These are phyloP conservation scores for Podila verticillata DNA, from an alignment of 192 early-diverging fungal genomes.

Conservation along the genomic window DNA sequence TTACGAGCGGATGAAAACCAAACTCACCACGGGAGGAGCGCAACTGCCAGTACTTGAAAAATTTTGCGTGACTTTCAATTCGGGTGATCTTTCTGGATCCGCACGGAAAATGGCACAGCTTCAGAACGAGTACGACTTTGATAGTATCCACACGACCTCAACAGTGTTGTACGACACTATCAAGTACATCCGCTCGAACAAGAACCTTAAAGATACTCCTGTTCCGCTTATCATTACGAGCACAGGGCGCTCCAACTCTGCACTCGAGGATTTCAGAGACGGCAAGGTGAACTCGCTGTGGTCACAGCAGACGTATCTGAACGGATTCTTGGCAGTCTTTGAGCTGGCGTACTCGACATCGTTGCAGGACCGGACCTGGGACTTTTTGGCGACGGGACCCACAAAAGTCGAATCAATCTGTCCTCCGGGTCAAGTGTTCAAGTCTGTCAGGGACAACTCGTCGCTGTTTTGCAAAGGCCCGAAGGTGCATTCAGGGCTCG, in stretches of 20 bases:
- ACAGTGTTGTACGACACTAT: conserved; percentile 30
- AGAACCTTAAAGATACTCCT: background rate
- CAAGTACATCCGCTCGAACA: conserved; percentile 14
- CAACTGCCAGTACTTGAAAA: conserved; percentile 20
- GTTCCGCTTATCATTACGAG: conserved; percentile 8
- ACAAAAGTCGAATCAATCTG: conserved; percentile 18
- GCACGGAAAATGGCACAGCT: conserved; percentile 1
- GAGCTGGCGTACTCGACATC: conserved; percentile 31
- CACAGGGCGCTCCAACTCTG: conserved; percentile 20
- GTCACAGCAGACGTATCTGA: conserved; percentile 46
- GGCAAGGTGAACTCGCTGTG: conserved; percentile 24
- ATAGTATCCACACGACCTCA: conserved; percentile 40
- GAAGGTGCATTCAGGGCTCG: conserved; percentile 10
- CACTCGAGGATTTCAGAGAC: conserved; percentile 11
- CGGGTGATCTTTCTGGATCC: conserved; percentile 17
- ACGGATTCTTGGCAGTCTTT: conserved; percentile 40
- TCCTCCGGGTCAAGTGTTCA: conserved; percentile 16
- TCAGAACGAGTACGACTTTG: conserved; percentile 7
- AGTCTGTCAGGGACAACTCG: background rate
- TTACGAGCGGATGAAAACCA: conserved; percentile 10
- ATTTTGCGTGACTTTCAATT: conserved; percentile 3
- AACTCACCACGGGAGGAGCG: background rate
- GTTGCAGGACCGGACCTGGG: conserved; percentile 36
- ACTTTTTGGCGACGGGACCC: conserved; percentile 32
- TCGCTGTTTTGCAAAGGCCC: conserved; percentile 19